Evolutionary conservation across 2,329 filamentous ascomycete species (phyloP).

Genomic region (Aspergillus sp.): DNA sequence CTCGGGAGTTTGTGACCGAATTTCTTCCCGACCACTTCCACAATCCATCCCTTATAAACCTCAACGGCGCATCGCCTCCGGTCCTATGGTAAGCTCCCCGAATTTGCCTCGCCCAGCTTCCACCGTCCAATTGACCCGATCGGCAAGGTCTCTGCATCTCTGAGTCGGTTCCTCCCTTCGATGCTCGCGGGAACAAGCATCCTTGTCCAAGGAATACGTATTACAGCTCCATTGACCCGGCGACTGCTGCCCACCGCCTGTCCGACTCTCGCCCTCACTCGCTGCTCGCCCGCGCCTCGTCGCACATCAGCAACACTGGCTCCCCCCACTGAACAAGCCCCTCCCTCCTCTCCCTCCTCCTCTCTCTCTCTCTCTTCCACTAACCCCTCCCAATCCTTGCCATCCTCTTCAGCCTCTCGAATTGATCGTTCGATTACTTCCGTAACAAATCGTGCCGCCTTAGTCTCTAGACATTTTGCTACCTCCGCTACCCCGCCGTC

Average conservation of each 20-base stretch:
- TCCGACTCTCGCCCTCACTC: slow-evolving; percentile 23
- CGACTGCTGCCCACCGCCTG: slow-evolving; percentile 34
- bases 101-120: not conserved
- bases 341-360: slow-evolving; percentile 24
- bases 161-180: slow-evolving; percentile 3
- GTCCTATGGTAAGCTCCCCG: slow-evolving; percentile 6
- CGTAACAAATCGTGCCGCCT: slow-evolving; percentile 38
- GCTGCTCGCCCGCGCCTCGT: slow-evolving; percentile 26
- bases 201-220: slow-evolving; percentile 10
- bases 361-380: slow-evolving; percentile 23
- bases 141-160: slow-evolving; percentile 7
- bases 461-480: slow-evolving; percentile 51
- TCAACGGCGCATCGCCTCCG: slow-evolving; percentile 5
- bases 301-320: slow-evolving; percentile 42
- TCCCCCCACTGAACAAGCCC: slow-evolving; percentile 40
- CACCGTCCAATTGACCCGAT: slow-evolving; percentile 7
- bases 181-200: slow-evolving; percentile 5
- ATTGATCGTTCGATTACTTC: slow-evolving; percentile 23
- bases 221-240: slow-evolving; percentile 32
- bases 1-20: slow-evolving; percentile 8
- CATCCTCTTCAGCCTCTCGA: slow-evolving; percentile 15
- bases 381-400: slow-evolving; percentile 20
- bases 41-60: slow-evolving; percentile 3
- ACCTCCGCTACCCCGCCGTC: slow-evolving; percentile 32
- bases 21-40: slow-evolving; percentile 8